phyloP scores from a whole-genome alignment of 805 yeast species.

The Wickerhamiella hasegawae region DNA sequence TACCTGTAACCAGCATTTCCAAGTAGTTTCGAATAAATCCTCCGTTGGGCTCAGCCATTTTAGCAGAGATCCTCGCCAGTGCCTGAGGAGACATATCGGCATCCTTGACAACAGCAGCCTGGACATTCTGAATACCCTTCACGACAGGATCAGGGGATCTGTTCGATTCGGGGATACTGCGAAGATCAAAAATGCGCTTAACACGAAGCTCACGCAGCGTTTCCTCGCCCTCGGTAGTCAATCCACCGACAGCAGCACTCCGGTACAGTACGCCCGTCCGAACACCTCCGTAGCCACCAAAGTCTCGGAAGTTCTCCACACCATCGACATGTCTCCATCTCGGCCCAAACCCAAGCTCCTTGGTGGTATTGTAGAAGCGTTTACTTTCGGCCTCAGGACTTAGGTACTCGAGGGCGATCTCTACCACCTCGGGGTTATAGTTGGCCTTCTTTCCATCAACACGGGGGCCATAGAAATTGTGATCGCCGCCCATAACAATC shows the following conservation, averaged over 20 bases:
- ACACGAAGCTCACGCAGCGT: slow-evolving; percentile 31
- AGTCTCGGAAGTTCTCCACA: slow-evolving; percentile 56
- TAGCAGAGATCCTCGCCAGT: slow-evolving; percentile 37
- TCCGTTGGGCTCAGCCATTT: slow-evolving; percentile 40
- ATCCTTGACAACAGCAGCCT: slow-evolving; percentile 40
- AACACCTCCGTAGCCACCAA: slow-evolving; percentile 48
- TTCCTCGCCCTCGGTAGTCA: slow-evolving; percentile 35
- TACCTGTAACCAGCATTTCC: slow-evolving; percentile 32
- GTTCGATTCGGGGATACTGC: slow-evolving; percentile 39
- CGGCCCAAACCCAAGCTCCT: slow-evolving; percentile 26
- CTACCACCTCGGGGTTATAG: slow-evolving; percentile 39
- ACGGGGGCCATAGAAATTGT: slow-evolving; percentile 48
- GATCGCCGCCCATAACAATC: slow-evolving; percentile 58
- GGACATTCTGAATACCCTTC: slow-evolving; percentile 32
- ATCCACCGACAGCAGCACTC: slow-evolving; percentile 40
- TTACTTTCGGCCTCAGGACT: slow-evolving; percentile 30
- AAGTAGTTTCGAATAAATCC: slow-evolving; percentile 51
- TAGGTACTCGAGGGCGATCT: slow-evolving; percentile 32
- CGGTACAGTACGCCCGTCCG: slow-evolving; percentile 43
- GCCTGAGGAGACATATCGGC: slow-evolving; percentile 49
- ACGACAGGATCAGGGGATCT: slow-evolving; percentile 29
- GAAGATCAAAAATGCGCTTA: slow-evolving; percentile 45
- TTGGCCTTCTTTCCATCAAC: slow-evolving; percentile 27
- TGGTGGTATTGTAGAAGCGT: slow-evolving; percentile 32
- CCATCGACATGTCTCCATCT: slow-evolving; percentile 56